phyloP scores from a whole-genome alignment of 2,329 filamentous ascomycete species.

The Sporothrix protearum region DNA sequence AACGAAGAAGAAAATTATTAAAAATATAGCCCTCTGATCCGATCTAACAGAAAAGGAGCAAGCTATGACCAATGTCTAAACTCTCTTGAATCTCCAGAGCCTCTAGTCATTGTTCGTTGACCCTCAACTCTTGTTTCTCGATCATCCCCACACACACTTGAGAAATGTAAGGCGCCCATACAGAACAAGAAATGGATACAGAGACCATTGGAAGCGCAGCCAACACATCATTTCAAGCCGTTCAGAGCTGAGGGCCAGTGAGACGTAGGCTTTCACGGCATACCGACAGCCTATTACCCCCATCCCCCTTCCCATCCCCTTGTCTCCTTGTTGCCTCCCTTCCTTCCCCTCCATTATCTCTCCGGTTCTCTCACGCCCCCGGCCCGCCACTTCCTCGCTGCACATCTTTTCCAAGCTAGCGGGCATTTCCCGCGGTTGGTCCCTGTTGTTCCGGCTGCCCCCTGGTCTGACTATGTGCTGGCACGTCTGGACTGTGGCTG shows the following conservation, averaged over 20 bases:
- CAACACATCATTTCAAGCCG: constrained; percentile 12
- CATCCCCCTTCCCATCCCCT: background rate
- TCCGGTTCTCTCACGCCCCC: background rate
- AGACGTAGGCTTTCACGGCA: background rate
- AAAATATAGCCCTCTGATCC: background rate
- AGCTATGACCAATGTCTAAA: background rate
- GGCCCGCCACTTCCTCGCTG: background rate
- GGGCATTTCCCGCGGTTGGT: constrained; percentile 13
- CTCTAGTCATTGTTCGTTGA: background rate
- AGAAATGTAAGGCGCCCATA: constrained; percentile 19
- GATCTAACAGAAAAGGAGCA: background rate
- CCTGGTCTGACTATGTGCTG: constrained; percentile 10
- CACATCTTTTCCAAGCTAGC: background rate
- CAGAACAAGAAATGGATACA: background rate
- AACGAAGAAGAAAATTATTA: too few relatives aligned
- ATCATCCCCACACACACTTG: constrained; percentile 23
- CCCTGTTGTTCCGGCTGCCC: background rate
- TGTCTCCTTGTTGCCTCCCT: background rate
- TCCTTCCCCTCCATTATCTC: background rate
- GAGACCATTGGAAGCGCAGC: constrained; percentile 14
- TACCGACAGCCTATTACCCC: background rate
- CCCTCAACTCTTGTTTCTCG: background rate
- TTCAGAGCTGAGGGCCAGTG: background rate
- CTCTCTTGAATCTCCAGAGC: background rate
- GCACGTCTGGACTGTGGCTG: constrained; percentile 1